Conservation (phyloP, 306 rosid genomes). For the Acacia acuminata region DNA sequence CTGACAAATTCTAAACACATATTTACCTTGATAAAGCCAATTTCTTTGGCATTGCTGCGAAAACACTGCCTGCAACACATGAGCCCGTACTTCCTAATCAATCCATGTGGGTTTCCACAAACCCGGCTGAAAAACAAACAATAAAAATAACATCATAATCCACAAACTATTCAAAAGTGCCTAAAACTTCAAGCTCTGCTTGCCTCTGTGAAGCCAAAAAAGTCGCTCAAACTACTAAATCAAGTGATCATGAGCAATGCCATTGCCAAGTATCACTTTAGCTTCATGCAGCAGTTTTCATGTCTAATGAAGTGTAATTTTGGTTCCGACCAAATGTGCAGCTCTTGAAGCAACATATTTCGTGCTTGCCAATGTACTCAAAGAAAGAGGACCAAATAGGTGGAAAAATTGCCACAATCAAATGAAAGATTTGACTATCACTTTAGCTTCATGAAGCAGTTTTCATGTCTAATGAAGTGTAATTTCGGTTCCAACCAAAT, state of each 20-base stretch:
- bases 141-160: not conserved
- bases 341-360: not conserved
- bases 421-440: not conserved
- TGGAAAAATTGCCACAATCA: not conserved
- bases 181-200: not conserved
- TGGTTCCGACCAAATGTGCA: not conserved
- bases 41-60: slow-evolving; percentile 97
- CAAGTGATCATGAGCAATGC: not conserved
- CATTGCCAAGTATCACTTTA: too few relatives aligned
- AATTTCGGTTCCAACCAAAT: not conserved
- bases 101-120: slow-evolving; percentile 88
- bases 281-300: not conserved
- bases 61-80: slow-evolving; percentile 99
- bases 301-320: not conserved
- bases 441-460: not conserved
- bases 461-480: not conserved
- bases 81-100: slow-evolving; percentile 91
- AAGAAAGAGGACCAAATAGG: not conserved
- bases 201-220: too few relatives aligned
- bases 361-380: not conserved
- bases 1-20: not conserved
- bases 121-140: slow-evolving; percentile 42
- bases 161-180: not conserved
- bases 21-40: slow-evolving; percentile 86
- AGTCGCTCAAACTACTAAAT: not conserved